These are phyloP conservation scores for Dendrobium huoshanense DNA, from an alignment of 106 monocot species.

Conservation along the genomic window DNA sequence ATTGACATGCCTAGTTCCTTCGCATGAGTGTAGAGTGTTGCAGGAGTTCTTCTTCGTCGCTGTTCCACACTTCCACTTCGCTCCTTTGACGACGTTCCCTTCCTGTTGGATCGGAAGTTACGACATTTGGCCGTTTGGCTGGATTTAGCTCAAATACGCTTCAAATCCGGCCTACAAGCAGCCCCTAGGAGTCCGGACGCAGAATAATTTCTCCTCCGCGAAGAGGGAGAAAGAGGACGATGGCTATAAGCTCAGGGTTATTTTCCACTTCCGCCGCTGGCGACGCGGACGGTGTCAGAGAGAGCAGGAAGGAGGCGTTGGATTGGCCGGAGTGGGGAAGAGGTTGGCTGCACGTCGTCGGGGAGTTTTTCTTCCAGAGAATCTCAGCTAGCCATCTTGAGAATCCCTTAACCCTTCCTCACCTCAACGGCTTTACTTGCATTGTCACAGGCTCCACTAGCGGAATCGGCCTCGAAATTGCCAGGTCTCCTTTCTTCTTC, in stretches of 20 bases:
- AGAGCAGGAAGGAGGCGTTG: constrained; percentile 38
- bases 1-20: too few species aligned
- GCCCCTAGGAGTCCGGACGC: too few species aligned
- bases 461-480: constrained; percentile 86
- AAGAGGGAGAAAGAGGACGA: neutral
- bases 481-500: constrained; percentile 34
- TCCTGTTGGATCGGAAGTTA: too few species aligned
- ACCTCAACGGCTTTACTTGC: constrained; percentile 59
- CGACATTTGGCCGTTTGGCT: too few species aligned
- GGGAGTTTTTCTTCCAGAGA: constrained; percentile 92
- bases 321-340: constrained; percentile 87
- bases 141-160: too few species aligned
- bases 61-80: too few species aligned
- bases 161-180: too few species aligned
- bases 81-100: too few species aligned
- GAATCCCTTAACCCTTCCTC: constrained; percentile 65
- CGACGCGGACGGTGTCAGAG: neutral
- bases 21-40: too few species aligned
- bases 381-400: constrained; percentile 85
- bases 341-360: constrained; percentile 59
- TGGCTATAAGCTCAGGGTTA: neutral
- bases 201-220: too few species aligned
- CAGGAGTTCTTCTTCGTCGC: too few species aligned
- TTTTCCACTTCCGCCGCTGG: constrained; percentile 1
- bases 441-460: constrained; percentile 90